Evolutionary conservation across 2,329 filamentous ascomycete genomes (phyloP), one percentile per base, ranked within the genome.

Genomic region (Gaeumannomyces tritici): DNA sequence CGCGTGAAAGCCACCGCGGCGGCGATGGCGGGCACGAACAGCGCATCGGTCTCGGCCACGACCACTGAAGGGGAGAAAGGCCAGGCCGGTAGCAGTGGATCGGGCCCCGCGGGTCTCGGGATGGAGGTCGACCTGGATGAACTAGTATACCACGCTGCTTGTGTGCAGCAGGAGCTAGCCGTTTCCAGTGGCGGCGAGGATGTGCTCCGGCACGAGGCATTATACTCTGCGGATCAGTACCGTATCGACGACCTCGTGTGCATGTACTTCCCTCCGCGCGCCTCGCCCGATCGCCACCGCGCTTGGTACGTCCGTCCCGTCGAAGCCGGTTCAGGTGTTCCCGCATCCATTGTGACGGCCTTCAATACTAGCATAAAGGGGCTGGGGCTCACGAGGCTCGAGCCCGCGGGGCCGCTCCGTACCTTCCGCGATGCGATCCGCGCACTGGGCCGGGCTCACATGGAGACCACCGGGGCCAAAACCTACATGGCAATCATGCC

Each of bases 121-220:
- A 24, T 29, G 27, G 47, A 27, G 11, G 59, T 33, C 26, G 59
- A 31, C 27, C n/a, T 61, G 59, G 47, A 55, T 27, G 42, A 54
- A 3, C 26, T 61, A 21, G n/a, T 55, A 26, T 61, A 61, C 42
- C 59, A 61, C 51, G 59, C 59, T 26, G 59, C 59, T 11, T 61
- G 59, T 28, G 59, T 61, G 18, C 59, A 61, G 51, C 59, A 61
- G 59, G 59, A 61, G n/a, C 42, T 61, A 18, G 59, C 59, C 27
- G 51, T 61, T 26, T 28, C 26, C 7, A 55, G 35, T 24, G 59
- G 26, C 13, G 59, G 54, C 51, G 42, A 55, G 28, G 57, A 58
- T 35, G 28, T 61, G 15, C 47, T 61, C 18, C 59, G 59, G 5
- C 59, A 61, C 47, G 59, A 61, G 59, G 35, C 26, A 18, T 31